Evolutionary conservation across 2,329 filamentous ascomycete genomes (phyloP).

Genomic region (Fusarium drepaniforme): DNA sequence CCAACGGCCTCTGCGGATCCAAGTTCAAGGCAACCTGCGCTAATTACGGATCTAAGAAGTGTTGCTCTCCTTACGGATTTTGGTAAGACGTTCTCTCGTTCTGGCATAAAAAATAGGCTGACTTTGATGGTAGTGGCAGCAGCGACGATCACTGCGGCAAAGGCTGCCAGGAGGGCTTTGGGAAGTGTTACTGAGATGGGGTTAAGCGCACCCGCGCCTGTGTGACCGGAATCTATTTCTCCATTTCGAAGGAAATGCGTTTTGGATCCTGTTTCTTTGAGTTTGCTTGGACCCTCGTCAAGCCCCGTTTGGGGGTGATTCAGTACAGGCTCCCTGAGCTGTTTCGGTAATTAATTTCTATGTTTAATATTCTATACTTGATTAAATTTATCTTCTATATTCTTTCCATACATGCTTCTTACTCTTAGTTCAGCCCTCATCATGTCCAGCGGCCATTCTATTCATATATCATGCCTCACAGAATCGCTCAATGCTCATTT

Average conservation of each 20-base stretch:
- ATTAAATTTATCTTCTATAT: not conserved
- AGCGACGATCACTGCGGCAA: conserved; percentile 45
- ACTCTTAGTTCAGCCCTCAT: too few species aligned
- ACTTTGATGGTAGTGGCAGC: conserved; percentile 43
- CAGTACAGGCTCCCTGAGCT: not conserved
- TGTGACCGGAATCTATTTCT: not conserved
- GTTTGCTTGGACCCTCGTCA: conserved; percentile 9
- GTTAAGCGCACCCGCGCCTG: not conserved
- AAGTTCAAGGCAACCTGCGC: conserved; percentile 48
- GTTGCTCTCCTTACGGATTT: conserved; percentile 52
- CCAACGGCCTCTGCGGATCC: conserved; percentile 53
- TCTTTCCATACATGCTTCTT: too few species aligned
- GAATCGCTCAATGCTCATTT: not conserved
- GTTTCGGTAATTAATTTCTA: not conserved
- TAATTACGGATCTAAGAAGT: conserved; percentile 49
- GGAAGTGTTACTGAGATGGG: conserved; percentile 44
- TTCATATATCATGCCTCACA: not conserved
- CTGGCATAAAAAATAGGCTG: not conserved
- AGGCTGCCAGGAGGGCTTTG: conserved; percentile 51
- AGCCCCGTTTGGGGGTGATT: not conserved
- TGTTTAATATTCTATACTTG: not conserved
- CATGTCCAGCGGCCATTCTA: too few species aligned
- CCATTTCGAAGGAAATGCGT: not conserved
- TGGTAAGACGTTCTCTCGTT: conserved; percentile 44
- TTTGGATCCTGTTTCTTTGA: conserved; percentile 10